Conservation (phyloP, 2,329 filamentous ascomycete species). For the Penicillium corylophilum region DNA sequence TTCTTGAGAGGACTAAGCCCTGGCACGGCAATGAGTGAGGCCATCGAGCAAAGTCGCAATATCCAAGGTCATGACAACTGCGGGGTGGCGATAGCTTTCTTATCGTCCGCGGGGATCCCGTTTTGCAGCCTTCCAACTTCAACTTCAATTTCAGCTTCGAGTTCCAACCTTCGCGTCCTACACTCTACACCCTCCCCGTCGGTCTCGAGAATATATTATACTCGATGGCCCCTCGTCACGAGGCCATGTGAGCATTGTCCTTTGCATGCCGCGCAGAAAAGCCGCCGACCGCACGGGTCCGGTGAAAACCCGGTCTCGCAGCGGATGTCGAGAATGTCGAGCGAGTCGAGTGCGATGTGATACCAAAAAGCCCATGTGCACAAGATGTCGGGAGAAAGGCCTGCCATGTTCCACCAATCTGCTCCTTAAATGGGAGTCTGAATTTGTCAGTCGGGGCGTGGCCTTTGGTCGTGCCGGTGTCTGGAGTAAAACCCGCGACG, state of each 20-base stretch:
- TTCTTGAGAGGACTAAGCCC: too few species aligned
- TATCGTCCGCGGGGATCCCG: too few species aligned
- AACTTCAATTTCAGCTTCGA: too few species aligned
- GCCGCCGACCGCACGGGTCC: conserved; percentile 35
- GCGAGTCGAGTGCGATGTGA: conserved; percentile 44
- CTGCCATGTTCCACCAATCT: conserved; percentile 39
- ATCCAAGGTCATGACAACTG: too few species aligned
- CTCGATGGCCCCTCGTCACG: conserved; percentile 2
- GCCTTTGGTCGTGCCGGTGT: conserved; percentile 46
- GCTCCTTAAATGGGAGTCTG: conserved; percentile 40
- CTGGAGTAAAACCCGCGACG: conserved; percentile 36
- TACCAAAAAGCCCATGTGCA: conserved; percentile 39
- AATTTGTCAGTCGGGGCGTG: conserved; percentile 42
- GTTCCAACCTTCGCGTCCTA: too few species aligned
- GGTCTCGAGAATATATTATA: background rate
- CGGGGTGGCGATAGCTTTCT: too few species aligned
- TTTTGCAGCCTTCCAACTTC: too few species aligned
- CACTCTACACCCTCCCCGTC: background rate
- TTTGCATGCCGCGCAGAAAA: conserved; percentile 39
- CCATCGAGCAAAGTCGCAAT: too few species aligned
- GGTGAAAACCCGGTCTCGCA: conserved; percentile 41
- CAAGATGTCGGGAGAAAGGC: conserved; percentile 36
- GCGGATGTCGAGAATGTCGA: conserved; percentile 43
- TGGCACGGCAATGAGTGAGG: too few species aligned
- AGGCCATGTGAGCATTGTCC: conserved; percentile 28